Base-by-base conservation (phyloP, 179 eudicot genomes). In the Silene noctiflora region DNA sequence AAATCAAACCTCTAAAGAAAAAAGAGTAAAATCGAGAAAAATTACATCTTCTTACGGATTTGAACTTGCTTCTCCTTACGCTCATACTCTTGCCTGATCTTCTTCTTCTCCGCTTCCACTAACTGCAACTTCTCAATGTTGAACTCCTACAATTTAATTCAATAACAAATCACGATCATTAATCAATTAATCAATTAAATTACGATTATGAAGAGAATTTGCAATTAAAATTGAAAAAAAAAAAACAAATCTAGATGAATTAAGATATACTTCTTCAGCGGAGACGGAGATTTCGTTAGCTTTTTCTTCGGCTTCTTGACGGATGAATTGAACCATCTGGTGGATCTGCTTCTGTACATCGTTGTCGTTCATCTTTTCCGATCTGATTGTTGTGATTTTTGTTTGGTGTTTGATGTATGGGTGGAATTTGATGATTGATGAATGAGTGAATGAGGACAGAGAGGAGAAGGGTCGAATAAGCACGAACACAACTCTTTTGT, bases 281-380 rank as follows among this genome's bases (percentile, higher is more conserved):
- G 99, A 90, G 69, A 95, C 97, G 21, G 92, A 87, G 91, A 93
- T 95, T 91, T 95, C 97, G 77, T 95, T 93, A 80, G 99, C 90
- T 73, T 93, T 95, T 84, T 95, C 97, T 53, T 95, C 98, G 60
- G 97, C 99, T 81, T 95, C 99, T 78, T 95, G 97, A 82, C 96
- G 96, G 88, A 95, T 95, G 87, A 95, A 95, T 70, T 90, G 83
- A 73, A 91, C 99, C 99, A 95, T 95, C 95, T 95, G 99, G 84
- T 95, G 91, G 91, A 95, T 95, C 97, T 95, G 99, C 88, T 83
- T 89, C 59, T 93, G 88, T 39, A 95, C 99, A 87, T 93, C 99
- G 58, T 88, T 85, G 87, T 91, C 96, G 85, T 95, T 91, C 99
- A 93, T 95, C 44, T 87, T 90, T 0, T 70, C 73, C 33, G 81